Conservation (phyloP, 2,329 filamentous ascomycete genomes). For the Sporothrix brunneoviolacea region DNA sequence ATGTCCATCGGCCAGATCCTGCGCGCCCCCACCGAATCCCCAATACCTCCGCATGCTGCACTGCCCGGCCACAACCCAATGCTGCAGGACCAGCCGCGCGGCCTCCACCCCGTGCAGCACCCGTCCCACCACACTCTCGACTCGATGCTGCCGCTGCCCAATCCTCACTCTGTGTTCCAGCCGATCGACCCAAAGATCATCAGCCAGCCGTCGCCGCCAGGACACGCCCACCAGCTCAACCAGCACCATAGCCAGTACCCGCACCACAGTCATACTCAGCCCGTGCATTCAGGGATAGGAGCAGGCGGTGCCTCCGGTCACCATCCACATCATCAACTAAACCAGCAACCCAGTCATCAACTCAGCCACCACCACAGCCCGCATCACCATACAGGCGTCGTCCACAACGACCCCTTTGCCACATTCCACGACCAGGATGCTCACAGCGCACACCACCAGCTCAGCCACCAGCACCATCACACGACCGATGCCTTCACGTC, state of each 20-base stretch:
- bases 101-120: slow-evolving; percentile 29
- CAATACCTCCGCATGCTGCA: slow-evolving; percentile 22
- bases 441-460: slow-evolving; percentile 27
- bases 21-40: slow-evolving; percentile 22
- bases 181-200: slow-evolving; percentile 57
- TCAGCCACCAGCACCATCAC: slow-evolving; percentile 23
- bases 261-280: not conserved
- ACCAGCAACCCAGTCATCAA: slow-evolving; percentile 15
- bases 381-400: slow-evolving; percentile 18
- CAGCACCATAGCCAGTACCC: slow-evolving; percentile 20
- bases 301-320: not conserved
- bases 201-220: slow-evolving; percentile 31
- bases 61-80: slow-evolving; percentile 25
- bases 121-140: slow-evolving; percentile 25
- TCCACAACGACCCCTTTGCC: slow-evolving; percentile 25
- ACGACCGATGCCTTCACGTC: slow-evolving; percentile 45
- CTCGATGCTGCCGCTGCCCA: slow-evolving; percentile 17
- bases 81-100: slow-evolving; percentile 25
- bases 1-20: slow-evolving; percentile 27
- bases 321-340: slow-evolving; percentile 3
- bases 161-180: slow-evolving; percentile 30
- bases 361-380: slow-evolving; percentile 22
- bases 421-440: slow-evolving; percentile 31
- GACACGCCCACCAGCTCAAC: slow-evolving; percentile 14
- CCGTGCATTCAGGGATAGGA: not conserved